Evolutionary conservation across 1,284 basidiomycete species (phyloP).

Genomic region (Ganoderma sinense): DNA sequence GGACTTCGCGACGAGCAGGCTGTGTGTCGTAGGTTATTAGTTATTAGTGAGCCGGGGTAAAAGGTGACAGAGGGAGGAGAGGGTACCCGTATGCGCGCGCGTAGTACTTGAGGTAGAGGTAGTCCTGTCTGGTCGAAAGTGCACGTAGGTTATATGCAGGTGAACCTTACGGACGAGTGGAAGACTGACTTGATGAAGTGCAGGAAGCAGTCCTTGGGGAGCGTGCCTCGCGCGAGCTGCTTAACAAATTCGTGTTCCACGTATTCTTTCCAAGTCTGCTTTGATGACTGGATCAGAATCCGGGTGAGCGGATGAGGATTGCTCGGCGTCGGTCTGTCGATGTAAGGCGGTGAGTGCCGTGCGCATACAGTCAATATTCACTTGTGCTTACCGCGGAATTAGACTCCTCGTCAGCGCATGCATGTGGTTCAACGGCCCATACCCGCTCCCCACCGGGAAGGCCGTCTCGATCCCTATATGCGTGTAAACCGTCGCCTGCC

Average conservation of each 20-base stretch:
- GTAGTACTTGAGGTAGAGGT: slow-evolving; percentile 79
- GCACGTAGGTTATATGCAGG: neutral
- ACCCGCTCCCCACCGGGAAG: slow-evolving; percentile 74
- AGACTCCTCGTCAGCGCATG: slow-evolving; percentile 62
- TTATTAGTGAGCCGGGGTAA: neutral
- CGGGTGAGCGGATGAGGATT: slow-evolving; percentile 77
- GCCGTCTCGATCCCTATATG: slow-evolving; percentile 82
- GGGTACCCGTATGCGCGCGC: slow-evolving; percentile 72
- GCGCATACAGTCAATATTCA: neutral
- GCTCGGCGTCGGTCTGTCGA: slow-evolving; percentile 58
- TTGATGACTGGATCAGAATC: slow-evolving; percentile 69
- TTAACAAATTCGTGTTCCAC: slow-evolving; percentile 87
- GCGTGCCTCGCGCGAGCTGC: slow-evolving; percentile 75
- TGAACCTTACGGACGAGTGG: neutral
- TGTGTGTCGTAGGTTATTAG: slow-evolving; percentile 35
- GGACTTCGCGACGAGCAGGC: slow-evolving; percentile 83
- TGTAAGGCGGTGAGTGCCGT: neutral
- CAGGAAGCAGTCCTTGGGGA: slow-evolving; percentile 73
- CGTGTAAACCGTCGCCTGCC: slow-evolving; percentile 74
- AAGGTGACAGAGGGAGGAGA: neutral
- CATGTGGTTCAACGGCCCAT: slow-evolving; percentile 90
- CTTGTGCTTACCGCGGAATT: slow-evolving; percentile 63
- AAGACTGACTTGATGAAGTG: slow-evolving; percentile 83
- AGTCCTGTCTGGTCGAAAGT: neutral
- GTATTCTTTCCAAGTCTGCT: slow-evolving; percentile 74